Conservation (phyloP, 2,329 filamentous ascomycete species). For the Monosporascus sp. region DNA sequence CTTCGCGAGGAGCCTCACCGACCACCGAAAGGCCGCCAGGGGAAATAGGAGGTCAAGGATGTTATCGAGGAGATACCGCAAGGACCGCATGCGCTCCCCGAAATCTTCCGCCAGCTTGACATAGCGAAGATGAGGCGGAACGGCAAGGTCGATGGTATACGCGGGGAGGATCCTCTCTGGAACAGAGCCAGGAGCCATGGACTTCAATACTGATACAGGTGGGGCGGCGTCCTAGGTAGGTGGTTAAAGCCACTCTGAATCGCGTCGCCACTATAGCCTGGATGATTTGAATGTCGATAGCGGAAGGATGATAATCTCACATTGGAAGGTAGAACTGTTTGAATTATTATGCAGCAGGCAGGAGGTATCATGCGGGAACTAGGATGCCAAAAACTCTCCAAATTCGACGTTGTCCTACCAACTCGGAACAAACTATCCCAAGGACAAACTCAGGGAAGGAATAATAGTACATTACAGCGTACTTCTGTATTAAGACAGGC, state of each 20-base stretch:
- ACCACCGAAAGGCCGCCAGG: constrained; percentile 13
- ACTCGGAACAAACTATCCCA: too few species aligned
- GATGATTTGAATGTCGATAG: too few species aligned
- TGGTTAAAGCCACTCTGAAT: background rate
- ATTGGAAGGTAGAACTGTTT: too few species aligned
- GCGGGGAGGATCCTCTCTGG: constrained; percentile 5
- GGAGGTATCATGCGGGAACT: too few species aligned
- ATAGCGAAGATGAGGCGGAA: constrained; percentile 48
- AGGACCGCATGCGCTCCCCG: constrained; percentile 32
- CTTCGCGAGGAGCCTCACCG: constrained; percentile 33
- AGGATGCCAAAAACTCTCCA: too few species aligned
- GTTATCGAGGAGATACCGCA: constrained; percentile 47
- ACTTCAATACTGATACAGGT: background rate
- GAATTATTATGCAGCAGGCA: too few species aligned
- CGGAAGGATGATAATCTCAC: too few species aligned
- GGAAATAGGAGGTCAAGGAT: constrained; percentile 30
- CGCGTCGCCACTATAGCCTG: too few species aligned
- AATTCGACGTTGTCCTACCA: too few species aligned
- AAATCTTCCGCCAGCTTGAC: constrained; percentile 40
- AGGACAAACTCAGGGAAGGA: too few species aligned
- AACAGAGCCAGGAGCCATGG: background rate
- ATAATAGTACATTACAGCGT: too few species aligned
- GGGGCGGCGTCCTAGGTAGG: background rate
- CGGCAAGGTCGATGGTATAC: constrained; percentile 46
- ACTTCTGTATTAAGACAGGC: too few species aligned